Evolutionary conservation across 352 stramenopile species (phyloP).

Genomic region (Phytophthora crassamura): DNA sequence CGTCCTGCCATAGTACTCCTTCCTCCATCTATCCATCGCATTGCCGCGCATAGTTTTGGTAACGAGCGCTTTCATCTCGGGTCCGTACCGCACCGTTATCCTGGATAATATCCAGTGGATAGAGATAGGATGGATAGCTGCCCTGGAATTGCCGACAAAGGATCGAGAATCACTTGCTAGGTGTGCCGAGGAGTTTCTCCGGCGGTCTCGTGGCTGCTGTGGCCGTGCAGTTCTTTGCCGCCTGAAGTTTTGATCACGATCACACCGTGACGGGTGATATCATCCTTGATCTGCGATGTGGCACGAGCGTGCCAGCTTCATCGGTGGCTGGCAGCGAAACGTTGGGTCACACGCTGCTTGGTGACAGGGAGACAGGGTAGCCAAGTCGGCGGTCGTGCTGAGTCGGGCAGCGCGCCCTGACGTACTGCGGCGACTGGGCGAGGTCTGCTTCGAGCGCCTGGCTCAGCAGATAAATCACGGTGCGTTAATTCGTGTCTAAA

Average conservation of each 20-base stretch:
- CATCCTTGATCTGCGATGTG: not conserved
- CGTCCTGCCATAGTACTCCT: not conserved
- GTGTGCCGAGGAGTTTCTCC: constrained; percentile 1
- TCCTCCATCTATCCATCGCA: too few relatives aligned
- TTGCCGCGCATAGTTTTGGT: too few relatives aligned
- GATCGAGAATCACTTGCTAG: not conserved
- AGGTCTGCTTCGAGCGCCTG: too few relatives aligned
- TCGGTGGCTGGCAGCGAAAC: too few relatives aligned
- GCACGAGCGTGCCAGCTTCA: not conserved
- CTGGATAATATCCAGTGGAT: too few relatives aligned
- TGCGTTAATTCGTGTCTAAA: too few relatives aligned
- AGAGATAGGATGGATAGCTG: not conserved
- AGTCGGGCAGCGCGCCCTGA: too few relatives aligned
- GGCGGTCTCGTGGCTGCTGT: constrained; percentile 9
- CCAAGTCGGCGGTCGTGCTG: not conserved
- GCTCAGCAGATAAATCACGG: too few relatives aligned
- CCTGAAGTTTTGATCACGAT: constrained; percentile 18
- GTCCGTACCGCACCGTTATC: not conserved
- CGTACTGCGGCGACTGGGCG: too few relatives aligned
- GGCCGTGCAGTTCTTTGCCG: constrained; percentile 13
- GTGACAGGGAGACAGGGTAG: not conserved
- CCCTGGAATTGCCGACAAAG: not conserved
- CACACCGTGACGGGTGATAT: not conserved
- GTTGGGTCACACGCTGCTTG: constrained; percentile 11
- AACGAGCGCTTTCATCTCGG: not conserved